Conservation (phyloP, 495 filamentous ascomycete genomes). For the Acidomyces sp. region DNA sequence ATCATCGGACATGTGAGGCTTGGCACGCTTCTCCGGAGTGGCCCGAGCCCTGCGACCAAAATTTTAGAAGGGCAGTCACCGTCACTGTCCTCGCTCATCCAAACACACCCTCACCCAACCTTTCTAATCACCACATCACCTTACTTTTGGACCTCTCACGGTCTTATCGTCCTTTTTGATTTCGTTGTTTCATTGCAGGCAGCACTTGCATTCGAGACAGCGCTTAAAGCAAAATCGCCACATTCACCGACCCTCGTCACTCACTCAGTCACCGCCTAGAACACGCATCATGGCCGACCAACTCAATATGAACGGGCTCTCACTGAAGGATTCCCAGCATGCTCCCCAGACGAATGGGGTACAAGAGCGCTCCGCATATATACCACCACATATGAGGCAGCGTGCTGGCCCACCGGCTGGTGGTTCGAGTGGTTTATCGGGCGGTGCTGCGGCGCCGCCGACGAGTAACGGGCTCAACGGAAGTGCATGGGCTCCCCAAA, state of each 20-base stretch:
- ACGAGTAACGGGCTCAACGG: slow-evolving; percentile 39
- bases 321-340: slow-evolving; percentile 59
- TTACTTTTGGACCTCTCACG: not conserved
- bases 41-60: no score
- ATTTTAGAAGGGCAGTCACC: no score
- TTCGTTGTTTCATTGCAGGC: slow-evolving; percentile 3
- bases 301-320: slow-evolving; percentile 80
- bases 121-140: not conserved
- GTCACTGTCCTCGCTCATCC: not conserved
- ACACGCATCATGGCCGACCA: slow-evolving; percentile 77
- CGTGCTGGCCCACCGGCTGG: slow-evolving; percentile 25
- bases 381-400: slow-evolving; percentile 85
- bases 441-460: slow-evolving; percentile 10
- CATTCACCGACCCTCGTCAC: slow-evolving; percentile 18
- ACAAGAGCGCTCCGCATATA: slow-evolving; percentile 62
- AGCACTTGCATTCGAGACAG: slow-evolving; percentile 1
- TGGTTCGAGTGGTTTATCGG: not conserved
- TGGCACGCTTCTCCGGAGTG: no score
- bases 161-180: not conserved
- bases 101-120: not conserved
- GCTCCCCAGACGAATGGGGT: slow-evolving; percentile 35
- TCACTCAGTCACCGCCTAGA: slow-evolving; percentile 11
- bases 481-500: slow-evolving; percentile 43
- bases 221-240: not conserved
- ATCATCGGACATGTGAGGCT: no score